Evolutionary conservation across 75 land plant genomes (phyloP).

Genomic region (Sequoiadendron giganteum): DNA sequence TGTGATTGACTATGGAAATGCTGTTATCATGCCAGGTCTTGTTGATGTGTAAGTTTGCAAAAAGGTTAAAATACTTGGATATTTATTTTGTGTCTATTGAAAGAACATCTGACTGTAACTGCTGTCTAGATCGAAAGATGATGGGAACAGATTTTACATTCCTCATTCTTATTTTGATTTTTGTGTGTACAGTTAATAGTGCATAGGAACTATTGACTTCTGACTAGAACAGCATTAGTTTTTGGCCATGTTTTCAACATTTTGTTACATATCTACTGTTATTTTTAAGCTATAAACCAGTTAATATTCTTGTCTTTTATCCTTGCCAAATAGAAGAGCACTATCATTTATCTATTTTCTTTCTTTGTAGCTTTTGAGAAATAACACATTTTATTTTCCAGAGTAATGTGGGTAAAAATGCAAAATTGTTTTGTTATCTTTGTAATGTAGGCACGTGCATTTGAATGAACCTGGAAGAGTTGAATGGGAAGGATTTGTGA

Average conservation of each 20-base stretch:
- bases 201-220: background rate
- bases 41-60: conserved; percentile 78
- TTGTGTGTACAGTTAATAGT: background rate
- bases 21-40: conserved; percentile 97
- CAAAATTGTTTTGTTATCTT: background rate
- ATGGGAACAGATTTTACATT: background rate
- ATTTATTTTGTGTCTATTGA: background rate
- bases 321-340: background rate
- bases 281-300: background rate
- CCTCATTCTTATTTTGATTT: background rate
- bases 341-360: background rate
- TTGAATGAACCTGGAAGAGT: conserved; percentile 94
- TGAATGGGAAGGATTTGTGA: conserved; percentile 98
- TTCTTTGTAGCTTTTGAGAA: background rate
- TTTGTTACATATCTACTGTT: background rate
- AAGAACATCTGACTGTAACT: background rate
- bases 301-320: background rate
- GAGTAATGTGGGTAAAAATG: background rate
- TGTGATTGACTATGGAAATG: conserved; percentile 80
- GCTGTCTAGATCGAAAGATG: background rate
- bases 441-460: conserved; percentile 76
- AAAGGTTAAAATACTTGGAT: background rate
- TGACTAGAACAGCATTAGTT: background rate
- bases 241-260: background rate
- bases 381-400: background rate